Conservation (phyloP, 1,139 yeast genomes). For the Pichia norvegensis region DNA sequence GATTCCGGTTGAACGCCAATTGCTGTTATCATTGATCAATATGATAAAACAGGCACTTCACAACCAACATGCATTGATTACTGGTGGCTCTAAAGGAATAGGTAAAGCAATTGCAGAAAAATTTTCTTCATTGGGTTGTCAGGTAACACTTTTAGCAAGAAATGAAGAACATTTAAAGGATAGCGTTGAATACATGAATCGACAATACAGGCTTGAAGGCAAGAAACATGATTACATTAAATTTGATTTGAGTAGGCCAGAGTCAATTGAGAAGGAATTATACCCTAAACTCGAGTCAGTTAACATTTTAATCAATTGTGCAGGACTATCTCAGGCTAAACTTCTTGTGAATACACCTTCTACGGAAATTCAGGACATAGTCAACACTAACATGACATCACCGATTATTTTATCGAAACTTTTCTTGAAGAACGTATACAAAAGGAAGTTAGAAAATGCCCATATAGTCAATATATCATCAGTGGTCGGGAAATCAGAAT, state of each 20-base stretch:
- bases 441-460: conserved; percentile 2
- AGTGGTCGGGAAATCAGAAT: conserved; percentile 40
- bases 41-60: not conserved
- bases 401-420: conserved; percentile 55
- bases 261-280: conserved; percentile 4
- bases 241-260: conserved; percentile 41
- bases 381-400: conserved; percentile 56
- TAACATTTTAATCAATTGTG: conserved; percentile 64
- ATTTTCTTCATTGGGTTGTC: conserved; percentile 56
- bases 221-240: conserved; percentile 40
- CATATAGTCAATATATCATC: conserved; percentile 66
- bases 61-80: conserved; percentile 44
- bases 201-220: conserved; percentile 17
- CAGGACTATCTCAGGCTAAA: conserved; percentile 65
- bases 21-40: no score
- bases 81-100: conserved; percentile 85
- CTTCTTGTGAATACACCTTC: conserved; percentile 42
- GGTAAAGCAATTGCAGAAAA: conserved; percentile 59
- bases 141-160: conserved; percentile 56
- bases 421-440: conserved; percentile 30
- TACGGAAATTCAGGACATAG: conserved; percentile 39
- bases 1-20: no score
- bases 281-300: conserved; percentile 15
- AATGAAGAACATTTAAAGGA: conserved; percentile 33
- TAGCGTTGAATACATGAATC: conserved; percentile 33